Evolutionary conservation across 345 rosid species (phyloP), one percentile per base, ranked within the genome.

Genomic region (Tarenaya hassleriana): DNA sequence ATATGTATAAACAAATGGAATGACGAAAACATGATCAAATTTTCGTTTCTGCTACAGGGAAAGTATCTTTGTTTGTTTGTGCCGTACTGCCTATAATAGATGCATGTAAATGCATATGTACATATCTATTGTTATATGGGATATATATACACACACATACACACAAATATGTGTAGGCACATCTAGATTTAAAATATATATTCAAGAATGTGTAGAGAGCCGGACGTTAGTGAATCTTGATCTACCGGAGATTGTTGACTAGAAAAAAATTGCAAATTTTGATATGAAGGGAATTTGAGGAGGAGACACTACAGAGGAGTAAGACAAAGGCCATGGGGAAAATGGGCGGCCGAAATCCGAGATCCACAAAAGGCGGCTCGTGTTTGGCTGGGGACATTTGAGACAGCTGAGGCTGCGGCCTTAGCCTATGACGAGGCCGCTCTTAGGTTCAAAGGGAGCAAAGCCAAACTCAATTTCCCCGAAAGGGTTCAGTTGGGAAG

Each of bases 381-480:
- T 0, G 77, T 80, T 10, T 80, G 86, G 86, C 76, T 85, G 3
- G 95, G 95, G 10, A 85, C 95, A 7, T 85, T 85, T 41, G 81
- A 80, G 33, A 82, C 95, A 0, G 89, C 85, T 1, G 95, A 85
- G 60, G 84, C 81, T 34, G 95, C 95, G 0, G 95, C 95, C 5
- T 67, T 79, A 34, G 95, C 90, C 18, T 85, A 85, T 24, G 95
- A 85, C 52, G 80, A 82, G 54, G 95, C 95, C 0, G 95, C 95
- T 44, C 87, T 85, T 7, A 68, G 81, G 66, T 85, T 85, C 70
- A 85, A 82, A 75, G 95, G 90, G 55, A 73, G 85, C 80, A 82
- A 78, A 72, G 90, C 95, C 1, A 82, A 85, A 63, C 87, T 85
- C n/a, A 85, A 85, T 47, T 82, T 82, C 73, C 89, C 87, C 0